Conservation (phyloP, 345 rosid genomes). For the Sisymbrium altissimum region DNA sequence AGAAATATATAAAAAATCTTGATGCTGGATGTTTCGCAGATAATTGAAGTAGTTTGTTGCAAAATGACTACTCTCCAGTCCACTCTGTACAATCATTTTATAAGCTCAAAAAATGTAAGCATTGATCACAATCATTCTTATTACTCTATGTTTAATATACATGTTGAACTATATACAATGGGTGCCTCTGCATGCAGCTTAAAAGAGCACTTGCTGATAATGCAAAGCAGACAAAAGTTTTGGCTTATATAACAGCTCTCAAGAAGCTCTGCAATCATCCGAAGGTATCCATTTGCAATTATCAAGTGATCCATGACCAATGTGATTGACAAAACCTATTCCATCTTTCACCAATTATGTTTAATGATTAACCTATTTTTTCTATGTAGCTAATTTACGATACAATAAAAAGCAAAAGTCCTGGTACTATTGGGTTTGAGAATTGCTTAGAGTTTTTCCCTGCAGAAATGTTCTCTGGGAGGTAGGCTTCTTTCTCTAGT, state of each 20-base stretch:
- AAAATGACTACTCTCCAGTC: conserved; percentile 92
- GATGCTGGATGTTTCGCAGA: conserved; percentile 51
- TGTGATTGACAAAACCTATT: not conserved
- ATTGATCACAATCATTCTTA: conserved; percentile 23
- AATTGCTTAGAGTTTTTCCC: conserved; percentile 83
- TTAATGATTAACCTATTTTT: not conserved
- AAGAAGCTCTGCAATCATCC: conserved; percentile 99
- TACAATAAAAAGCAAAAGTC: conserved; percentile 67
- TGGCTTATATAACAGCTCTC: conserved; percentile 97
- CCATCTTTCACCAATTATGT: not conserved
- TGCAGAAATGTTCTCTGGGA: conserved; percentile 90
- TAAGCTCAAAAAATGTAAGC: conserved; percentile 92
- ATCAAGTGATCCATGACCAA: conserved; percentile 1
- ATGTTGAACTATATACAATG: conserved; percentile 13
- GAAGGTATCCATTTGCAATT: conserved; percentile 50
- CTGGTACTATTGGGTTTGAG: conserved; percentile 88
- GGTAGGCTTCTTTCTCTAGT: conserved; percentile 42
- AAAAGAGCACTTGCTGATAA: conserved; percentile 77
- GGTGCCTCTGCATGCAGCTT: conserved; percentile 50
- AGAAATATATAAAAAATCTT: conserved; percentile 18
- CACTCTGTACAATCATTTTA: conserved; percentile 81
- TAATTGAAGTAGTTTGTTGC: conserved; percentile 97
- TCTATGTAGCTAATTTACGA: conserved; percentile 85
- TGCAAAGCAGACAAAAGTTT: conserved; percentile 78
- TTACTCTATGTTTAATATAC: not conserved